A percentile compares a stretch with the other conserved stretches of the same genome.
These are phyloP conservation scores for Tarenaya hassleriana DNA, from an alignment of 345 rosid species.

Conservation along the genomic window DNA sequence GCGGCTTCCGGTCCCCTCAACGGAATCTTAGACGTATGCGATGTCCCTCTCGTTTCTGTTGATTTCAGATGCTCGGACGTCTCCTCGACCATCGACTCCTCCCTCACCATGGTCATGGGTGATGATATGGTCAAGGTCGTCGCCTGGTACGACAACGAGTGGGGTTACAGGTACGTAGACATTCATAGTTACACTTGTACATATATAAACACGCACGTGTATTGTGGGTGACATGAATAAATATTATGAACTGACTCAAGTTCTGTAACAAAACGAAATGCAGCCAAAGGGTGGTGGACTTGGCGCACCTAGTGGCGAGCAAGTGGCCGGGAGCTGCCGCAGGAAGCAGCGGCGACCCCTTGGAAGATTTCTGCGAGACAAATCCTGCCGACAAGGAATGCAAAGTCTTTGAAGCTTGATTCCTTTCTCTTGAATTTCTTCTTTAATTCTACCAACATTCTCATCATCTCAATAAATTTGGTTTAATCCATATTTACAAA, in stretches of 20 bases:
- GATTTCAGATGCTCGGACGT: constrained; percentile 93
- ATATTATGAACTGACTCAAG: no score
- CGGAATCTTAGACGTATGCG: constrained; percentile 80
- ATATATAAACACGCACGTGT: no score
- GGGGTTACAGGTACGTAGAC: constrained; percentile 83
- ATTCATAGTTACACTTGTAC: neutral
- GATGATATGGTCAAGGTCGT: constrained; percentile 98
- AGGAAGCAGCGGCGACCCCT: constrained; percentile 74
- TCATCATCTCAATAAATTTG: no score
- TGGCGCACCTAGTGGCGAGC: constrained; percentile 83
- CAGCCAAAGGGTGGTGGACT: constrained; percentile 97
- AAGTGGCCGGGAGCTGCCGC: constrained; percentile 72
- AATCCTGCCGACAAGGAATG: constrained; percentile 86
- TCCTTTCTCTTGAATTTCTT: no score
- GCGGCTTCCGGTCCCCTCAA: constrained; percentile 83
- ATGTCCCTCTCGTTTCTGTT: constrained; percentile 78
- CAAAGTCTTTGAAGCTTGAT: constrained; percentile 79
- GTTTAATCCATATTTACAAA: no score
- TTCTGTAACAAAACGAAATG: constrained; percentile 8
- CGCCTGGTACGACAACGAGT: constrained; percentile 98
- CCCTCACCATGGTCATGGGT: constrained; percentile 96
- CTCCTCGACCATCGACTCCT: constrained; percentile 87
- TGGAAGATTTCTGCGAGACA: constrained; percentile 90
- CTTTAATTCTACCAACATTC: no score
- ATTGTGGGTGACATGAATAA: no score